Percentiles rank a stretch among this genome's conserved stretches.
phyloP scores from a whole-genome alignment of 2,329 filamentous ascomycete species.

The Aspergillus transmontanensis region DNA sequence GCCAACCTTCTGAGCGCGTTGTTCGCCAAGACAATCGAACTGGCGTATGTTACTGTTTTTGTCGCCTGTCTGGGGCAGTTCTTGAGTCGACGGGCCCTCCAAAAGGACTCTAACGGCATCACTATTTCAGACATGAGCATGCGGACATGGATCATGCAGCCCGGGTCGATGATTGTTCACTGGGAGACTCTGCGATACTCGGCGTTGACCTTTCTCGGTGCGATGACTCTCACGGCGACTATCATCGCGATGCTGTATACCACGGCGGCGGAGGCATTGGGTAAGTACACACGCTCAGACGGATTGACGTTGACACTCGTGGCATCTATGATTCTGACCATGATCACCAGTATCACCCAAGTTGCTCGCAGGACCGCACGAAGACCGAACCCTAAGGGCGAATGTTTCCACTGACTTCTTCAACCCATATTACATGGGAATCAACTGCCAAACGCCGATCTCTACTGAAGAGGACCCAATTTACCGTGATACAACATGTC shows the following conservation, averaged over 20 bases:
- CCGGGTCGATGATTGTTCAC: slow-evolving; percentile 72
- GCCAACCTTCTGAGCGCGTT: slow-evolving; percentile 70
- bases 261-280: slow-evolving; percentile 72
- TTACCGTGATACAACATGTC: slow-evolving; percentile 58
- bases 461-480: slow-evolving; percentile 41
- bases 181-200: slow-evolving; percentile 67
- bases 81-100: slow-evolving; percentile 68
- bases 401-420: slow-evolving; percentile 64
- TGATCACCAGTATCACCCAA: slow-evolving; percentile 63
- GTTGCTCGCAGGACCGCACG: slow-evolving; percentile 60
- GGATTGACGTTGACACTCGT: background rate
- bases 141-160: slow-evolving; percentile 74
- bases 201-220: slow-evolving; percentile 64
- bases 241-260: slow-evolving; percentile 72
- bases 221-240: slow-evolving; percentile 65
- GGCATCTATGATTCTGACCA: background rate
- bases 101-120: slow-evolving; percentile 63
- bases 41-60: slow-evolving; percentile 77
- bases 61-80: slow-evolving; percentile 75
- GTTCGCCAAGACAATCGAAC: slow-evolving; percentile 74
- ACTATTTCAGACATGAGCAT: slow-evolving; percentile 77
- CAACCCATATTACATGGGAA: slow-evolving; percentile 60
- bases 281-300: slow-evolving; percentile 29
- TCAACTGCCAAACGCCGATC: slow-evolving; percentile 66
- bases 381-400: slow-evolving; percentile 55